Percentiles rank a stretch among this genome's conserved stretches.
phyloP scores from a whole-genome alignment of 495 filamentous ascomycete genomes.

The Penicillium robsamsonii region DNA sequence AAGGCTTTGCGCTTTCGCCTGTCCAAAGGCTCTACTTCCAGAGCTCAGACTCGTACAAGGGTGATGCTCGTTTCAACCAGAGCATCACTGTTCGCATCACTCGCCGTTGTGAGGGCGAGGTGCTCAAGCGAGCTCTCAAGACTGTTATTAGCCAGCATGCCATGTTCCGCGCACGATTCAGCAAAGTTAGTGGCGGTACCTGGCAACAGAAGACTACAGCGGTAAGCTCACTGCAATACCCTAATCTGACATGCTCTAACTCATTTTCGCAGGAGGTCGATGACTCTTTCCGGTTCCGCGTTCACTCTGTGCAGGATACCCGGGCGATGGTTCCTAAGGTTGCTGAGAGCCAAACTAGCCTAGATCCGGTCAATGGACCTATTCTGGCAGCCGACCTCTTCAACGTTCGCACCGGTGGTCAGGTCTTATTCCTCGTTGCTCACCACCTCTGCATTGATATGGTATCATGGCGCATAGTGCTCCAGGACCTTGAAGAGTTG shows the following conservation, averaged over 20 bases:
- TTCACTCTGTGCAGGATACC: constrained; percentile 30
- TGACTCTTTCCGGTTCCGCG: constrained; percentile 41
- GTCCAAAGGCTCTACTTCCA: constrained; percentile 50
- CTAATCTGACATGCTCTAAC: background rate
- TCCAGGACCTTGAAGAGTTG: constrained; percentile 64
- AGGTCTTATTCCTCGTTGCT: constrained; percentile 61
- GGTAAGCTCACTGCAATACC: constrained; percentile 17
- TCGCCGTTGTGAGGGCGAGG: constrained; percentile 45
- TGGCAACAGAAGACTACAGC: constrained; percentile 46
- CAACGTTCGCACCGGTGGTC: constrained; percentile 48
- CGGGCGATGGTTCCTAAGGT: constrained; percentile 34
- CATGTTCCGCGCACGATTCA: constrained; percentile 69
- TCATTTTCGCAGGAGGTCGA: constrained; percentile 33
- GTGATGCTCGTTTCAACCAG: constrained; percentile 62
- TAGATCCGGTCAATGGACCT: constrained; percentile 45
- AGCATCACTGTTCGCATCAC: constrained; percentile 62
- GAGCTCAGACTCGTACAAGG: constrained; percentile 44
- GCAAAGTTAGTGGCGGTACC: constrained; percentile 25
- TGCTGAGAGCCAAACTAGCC: constrained; percentile 39
- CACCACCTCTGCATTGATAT: constrained; percentile 70
- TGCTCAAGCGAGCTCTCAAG: constrained; percentile 53
- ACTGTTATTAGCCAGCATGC: constrained; percentile 61
- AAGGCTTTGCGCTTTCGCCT: constrained; percentile 53
- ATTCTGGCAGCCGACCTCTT: constrained; percentile 50
- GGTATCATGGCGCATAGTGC: constrained; percentile 67